phyloP scores from a whole-genome alignment of 2,329 filamentous ascomycete species.

The Lachnellula occidentalis region DNA sequence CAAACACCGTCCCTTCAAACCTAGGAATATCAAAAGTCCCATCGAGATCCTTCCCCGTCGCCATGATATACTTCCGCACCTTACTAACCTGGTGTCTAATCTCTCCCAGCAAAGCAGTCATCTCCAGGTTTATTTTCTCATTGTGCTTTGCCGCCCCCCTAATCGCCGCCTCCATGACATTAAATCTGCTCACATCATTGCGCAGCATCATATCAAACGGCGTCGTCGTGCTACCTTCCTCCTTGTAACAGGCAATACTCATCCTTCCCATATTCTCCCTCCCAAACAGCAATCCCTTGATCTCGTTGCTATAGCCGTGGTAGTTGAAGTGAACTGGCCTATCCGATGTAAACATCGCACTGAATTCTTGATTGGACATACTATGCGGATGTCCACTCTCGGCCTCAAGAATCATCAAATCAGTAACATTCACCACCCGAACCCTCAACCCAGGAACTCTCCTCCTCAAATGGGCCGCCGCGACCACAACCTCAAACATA shows the following conservation, averaged over 20 bases:
- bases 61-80: constrained; percentile 46
- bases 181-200: constrained; percentile 54
- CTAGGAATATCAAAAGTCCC: constrained; percentile 45
- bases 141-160: constrained; percentile 43
- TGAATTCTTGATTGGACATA: constrained; percentile 46
- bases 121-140: constrained; percentile 49
- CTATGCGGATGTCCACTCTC: constrained; percentile 55
- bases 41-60: constrained; percentile 47
- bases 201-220: constrained; percentile 66
- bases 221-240: constrained; percentile 62
- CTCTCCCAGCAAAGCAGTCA: constrained; percentile 54
- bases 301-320: constrained; percentile 57
- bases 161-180: constrained; percentile 52
- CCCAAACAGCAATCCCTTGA: constrained; percentile 57
- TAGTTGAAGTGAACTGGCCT: constrained; percentile 59
- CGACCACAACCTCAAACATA: constrained; percentile 59
- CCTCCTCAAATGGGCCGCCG: constrained; percentile 48
- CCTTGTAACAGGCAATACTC: constrained; percentile 53
- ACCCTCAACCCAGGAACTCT: constrained; percentile 48
- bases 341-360: constrained; percentile 51
- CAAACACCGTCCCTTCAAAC: constrained; percentile 33
- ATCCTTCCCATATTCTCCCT: constrained; percentile 46
- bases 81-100: constrained; percentile 44
- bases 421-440: constrained; percentile 60
- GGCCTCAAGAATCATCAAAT: constrained; percentile 56